These are phyloP conservation scores for Picea engelmannii DNA, from an alignment of 83 land plant genomes.

Conservation along the genomic window DNA sequence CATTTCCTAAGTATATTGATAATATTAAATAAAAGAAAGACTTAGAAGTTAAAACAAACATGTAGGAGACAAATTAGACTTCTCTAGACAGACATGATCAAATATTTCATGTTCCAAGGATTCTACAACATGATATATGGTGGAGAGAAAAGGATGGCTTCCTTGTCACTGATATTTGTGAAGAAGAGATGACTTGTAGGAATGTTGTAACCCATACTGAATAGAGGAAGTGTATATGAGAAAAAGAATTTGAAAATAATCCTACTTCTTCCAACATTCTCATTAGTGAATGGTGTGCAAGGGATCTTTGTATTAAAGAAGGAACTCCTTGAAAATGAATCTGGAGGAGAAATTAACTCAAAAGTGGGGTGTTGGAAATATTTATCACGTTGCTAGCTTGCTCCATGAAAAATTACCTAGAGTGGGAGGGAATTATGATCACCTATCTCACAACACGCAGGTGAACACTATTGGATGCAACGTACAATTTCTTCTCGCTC, in stretches of 20 bases:
- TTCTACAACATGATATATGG: conserved; percentile 81
- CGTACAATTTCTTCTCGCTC: too few relatives aligned
- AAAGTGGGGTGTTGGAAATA: too few relatives aligned
- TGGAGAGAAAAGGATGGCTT: conserved; percentile 93
- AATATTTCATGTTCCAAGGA: conserved; percentile 47
- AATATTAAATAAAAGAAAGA: too few relatives aligned
- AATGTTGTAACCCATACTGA: conserved; percentile 49
- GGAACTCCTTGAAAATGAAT: conserved; percentile 86
- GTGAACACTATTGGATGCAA: too few relatives aligned
- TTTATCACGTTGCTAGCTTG: too few relatives aligned
- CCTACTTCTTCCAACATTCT: conserved; percentile 68
- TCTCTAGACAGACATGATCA: conserved; percentile 30
- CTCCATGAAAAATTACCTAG: too few relatives aligned
- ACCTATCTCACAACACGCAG: too few relatives aligned
- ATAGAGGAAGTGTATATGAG: conserved; percentile 79
- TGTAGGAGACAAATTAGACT: too few relatives aligned
- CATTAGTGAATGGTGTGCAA: conserved; percentile 61
- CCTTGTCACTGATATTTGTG: conserved; percentile 77
- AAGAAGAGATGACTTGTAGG: conserved; percentile 36
- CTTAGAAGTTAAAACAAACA: too few relatives aligned
- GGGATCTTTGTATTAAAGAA: conserved; percentile 64
- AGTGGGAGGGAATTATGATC: too few relatives aligned
- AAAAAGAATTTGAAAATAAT: conserved; percentile 70
- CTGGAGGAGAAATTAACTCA: too few relatives aligned
- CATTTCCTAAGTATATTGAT: too few relatives aligned